Base-by-base conservation (phyloP, 305 asterid genomes). In the Stenogyne calaminthoides region DNA sequence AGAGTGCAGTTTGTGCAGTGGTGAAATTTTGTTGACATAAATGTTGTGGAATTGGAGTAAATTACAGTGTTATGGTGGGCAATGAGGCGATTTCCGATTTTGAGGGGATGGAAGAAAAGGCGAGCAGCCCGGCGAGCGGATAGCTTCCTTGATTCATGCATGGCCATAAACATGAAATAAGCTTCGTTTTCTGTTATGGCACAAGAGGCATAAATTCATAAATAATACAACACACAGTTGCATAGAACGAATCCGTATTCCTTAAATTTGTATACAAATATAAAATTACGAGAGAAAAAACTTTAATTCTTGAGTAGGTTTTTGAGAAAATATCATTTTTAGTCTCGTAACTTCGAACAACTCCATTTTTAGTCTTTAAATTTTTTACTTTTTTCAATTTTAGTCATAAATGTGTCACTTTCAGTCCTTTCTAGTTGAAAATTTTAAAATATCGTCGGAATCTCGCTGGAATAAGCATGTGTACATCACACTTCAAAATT, bases 121-220 rank as follows among this genome's bases (percentile, higher is more conserved):
- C 27, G 58, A 51, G 16, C 10, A 25, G 25, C 16, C 57, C 57
- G 58, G 27, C 29, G 71, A 55, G 54, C 52, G 76, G 32, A 67
- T 64, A 72, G 72, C 74, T 70, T 78, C 81, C 87, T 82, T 76
- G 64, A 78, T 80, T 84, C 69, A 72, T 84, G 82, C 87, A 68
- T 75, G 75, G 72, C 84, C 86, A 73, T 77, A 37, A 15, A 74
- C 20, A 62, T 39, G 65, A 67, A 72, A 58, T 55, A 63, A 44
- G 72, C 20, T 9, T 49, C n/a, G 29, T 18, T 16, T 27, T 74
- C 58, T 34, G 46, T 72, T 63, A 47, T 58, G 19, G 49, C 14
- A 54, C 22, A 42, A 14, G 19, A n/a, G 60, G 36, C 9, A 44
- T 32, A 46, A 29, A 70, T 56, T 46, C 59, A 63, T 63, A 39